Base-by-base conservation (phyloP, 108 stramenopile species). In the Cyclotella cryptica region DNA sequence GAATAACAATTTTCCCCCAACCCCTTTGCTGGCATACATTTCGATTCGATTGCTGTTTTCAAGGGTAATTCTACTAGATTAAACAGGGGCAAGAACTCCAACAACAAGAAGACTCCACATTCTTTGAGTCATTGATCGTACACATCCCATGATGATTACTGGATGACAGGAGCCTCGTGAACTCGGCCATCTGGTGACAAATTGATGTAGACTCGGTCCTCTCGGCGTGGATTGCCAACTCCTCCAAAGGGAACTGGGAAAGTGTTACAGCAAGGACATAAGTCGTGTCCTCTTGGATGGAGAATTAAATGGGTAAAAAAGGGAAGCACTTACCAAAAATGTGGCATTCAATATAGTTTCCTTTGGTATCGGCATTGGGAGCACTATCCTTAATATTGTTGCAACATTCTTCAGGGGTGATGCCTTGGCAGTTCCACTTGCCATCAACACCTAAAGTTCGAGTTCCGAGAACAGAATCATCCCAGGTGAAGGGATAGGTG, bases 221-320 rank as follows among this genome's bases (percentile, higher is more conserved):
- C 40, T 49, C 69, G 29, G 29, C 49, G 42, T 26, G 68, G 61
- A 43, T 79, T 79, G 30, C 65, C 71, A 3, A 59, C 45, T 47
- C 78, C 78, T 24, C 78, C 78, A 55, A 65, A 79, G 7, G 78
- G 78, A 8, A 79, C 78, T 35, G n/a, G n/a, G n/a, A n/a, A n/a
- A n/a, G n/a, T n/a, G n/a, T n/a, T n/a, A n/a, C n/a, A n/a, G n/a
- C n/a, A 35, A 35, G 35, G 35, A 35, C 6, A 35, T 35, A 5
- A 35, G 35, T 35, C 4, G 35, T 35, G 35, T 35, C 35, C 35
- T 35, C 35, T 35, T 35, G 35, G 35, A 35, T 35, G 35, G 35
- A 35, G 35, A 35, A 35, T 2, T 5, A 6, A 35, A 35, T 6
- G 6, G 6, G 35, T 35, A 5, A 35, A 6, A 35, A 35, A 35